Conservation (phyloP, 2,329 filamentous ascomycete species). For the Alternaria gaisen region DNA sequence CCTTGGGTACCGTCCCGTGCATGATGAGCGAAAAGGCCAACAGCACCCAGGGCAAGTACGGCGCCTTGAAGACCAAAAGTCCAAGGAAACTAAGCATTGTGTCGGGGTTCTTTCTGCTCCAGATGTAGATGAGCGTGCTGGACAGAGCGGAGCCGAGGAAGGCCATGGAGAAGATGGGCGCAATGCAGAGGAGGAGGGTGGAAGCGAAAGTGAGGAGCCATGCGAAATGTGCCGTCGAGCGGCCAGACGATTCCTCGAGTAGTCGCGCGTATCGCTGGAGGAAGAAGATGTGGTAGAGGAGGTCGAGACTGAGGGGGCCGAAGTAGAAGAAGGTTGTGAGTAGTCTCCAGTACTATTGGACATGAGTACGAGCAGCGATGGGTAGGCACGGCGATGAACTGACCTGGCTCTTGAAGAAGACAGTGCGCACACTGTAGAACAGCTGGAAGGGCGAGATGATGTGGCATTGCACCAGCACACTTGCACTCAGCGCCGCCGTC, state of each 20-base stretch:
- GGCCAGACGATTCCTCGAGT: constrained; percentile 91
- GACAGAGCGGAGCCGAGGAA: constrained; percentile 95
- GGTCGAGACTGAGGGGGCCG: constrained; percentile 89
- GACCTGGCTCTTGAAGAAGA: constrained; percentile 92
- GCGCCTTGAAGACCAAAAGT: constrained; percentile 88
- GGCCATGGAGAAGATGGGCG: constrained; percentile 87
- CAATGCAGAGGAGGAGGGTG: constrained; percentile 78
- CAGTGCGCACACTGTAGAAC: constrained; percentile 93
- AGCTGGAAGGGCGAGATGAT: constrained; percentile 93
- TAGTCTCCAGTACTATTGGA: constrained; percentile 90
- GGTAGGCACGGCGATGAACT: constrained; percentile 34
- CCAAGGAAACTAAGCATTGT: constrained; percentile 87
- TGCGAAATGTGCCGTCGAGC: constrained; percentile 90
- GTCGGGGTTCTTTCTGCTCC: constrained; percentile 93
- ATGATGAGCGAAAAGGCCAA: constrained; percentile 93
- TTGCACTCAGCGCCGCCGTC: constrained; percentile 86
- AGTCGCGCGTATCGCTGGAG: constrained; percentile 95
- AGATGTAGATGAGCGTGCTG: constrained; percentile 95
- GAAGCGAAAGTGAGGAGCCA: constrained; percentile 92
- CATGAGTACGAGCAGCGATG: constrained; percentile 10
- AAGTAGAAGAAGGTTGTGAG: constrained; percentile 97
- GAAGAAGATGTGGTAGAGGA: constrained; percentile 98
- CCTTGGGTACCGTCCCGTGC: constrained; percentile 88
- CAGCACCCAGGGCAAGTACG: constrained; percentile 94
- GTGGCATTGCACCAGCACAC: constrained; percentile 89